These are phyloP conservation scores for Mallotus japonicus DNA, from an alignment of 441 rosid species.

Conservation along the genomic window DNA sequence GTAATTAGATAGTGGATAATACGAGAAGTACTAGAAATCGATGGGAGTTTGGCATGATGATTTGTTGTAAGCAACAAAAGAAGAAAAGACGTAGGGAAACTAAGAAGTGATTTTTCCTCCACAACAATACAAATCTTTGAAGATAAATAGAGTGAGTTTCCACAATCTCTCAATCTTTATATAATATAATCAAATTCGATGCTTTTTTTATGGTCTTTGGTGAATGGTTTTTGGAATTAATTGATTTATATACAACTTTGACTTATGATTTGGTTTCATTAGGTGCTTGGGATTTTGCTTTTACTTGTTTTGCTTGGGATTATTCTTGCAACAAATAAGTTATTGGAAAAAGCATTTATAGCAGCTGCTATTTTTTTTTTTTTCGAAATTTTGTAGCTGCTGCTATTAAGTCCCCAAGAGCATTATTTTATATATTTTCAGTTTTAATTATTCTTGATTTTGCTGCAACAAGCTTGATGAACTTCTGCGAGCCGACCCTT, in stretches of 20 bases:
- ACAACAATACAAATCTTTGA: too few species aligned
- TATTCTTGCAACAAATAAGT: slow-evolving; percentile 69
- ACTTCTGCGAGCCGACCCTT: too few species aligned
- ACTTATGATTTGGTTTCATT: neutral
- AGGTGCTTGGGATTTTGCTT: slow-evolving; percentile 69
- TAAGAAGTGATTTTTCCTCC: too few species aligned
- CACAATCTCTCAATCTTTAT: slow-evolving; percentile 49
- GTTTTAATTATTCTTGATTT: slow-evolving; percentile 65
- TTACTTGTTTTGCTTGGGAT: slow-evolving; percentile 76
- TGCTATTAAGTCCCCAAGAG: slow-evolving; percentile 92
- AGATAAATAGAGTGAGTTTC: slow-evolving; percentile 12
- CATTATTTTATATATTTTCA: slow-evolving; percentile 87
- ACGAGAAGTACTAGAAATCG: too few species aligned
- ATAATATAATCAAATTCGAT: slow-evolving; percentile 11
- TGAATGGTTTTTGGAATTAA: neutral
- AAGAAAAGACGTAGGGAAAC: too few species aligned
- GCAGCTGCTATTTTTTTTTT: too few species aligned
- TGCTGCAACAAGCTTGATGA: slow-evolving; percentile 64
- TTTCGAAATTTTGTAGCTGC: too few species aligned
- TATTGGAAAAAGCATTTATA: slow-evolving; percentile 71
- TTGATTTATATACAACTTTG: neutral
- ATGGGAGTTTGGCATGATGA: too few species aligned
- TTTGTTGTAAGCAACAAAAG: too few species aligned
- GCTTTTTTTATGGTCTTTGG: neutral
- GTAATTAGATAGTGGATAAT: too few species aligned